phyloP scores from a whole-genome alignment of 2,329 filamentous ascomycete species.

The Tolypocladium pustulatum region DNA sequence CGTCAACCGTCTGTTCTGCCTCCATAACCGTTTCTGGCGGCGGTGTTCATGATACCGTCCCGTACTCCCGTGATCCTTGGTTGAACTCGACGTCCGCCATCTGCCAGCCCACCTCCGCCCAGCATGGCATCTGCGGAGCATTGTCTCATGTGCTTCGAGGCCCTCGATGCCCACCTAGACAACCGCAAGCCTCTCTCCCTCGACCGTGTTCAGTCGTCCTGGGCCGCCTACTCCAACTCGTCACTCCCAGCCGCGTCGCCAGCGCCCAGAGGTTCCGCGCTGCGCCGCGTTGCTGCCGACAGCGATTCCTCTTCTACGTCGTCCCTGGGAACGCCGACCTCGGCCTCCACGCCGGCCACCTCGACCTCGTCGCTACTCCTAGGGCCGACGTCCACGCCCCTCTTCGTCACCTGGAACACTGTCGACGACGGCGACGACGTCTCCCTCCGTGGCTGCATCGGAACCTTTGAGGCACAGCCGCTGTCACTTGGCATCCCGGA shows the following conservation, averaged over 20 bases:
- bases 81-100: neutral
- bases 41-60: neutral
- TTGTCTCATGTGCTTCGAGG: constrained; percentile 90
- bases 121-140: constrained; percentile 76
- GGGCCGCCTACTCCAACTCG: constrained; percentile 25
- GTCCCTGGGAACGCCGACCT: constrained; percentile 25
- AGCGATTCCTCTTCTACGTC: constrained; percentile 21
- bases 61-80: neutral
- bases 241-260: constrained; percentile 6
- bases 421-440: constrained; percentile 30
- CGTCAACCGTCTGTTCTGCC: neutral
- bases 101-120: neutral
- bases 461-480: constrained; percentile 75
- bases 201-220: constrained; percentile 58
- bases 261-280: constrained; percentile 27
- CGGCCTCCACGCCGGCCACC: constrained; percentile 34
- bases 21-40: neutral
- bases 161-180: constrained; percentile 65
- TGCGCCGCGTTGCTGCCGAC: constrained; percentile 28
- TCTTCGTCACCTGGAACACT: constrained; percentile 95
- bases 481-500: constrained; percentile 62
- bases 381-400: constrained; percentile 46
- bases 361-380: constrained; percentile 29
- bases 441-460: constrained; percentile 84
- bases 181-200: constrained; percentile 58